Evolutionary conservation across 1,139 yeast species (phyloP).

Genomic region (Debaryomycetaceae sp.): DNA sequence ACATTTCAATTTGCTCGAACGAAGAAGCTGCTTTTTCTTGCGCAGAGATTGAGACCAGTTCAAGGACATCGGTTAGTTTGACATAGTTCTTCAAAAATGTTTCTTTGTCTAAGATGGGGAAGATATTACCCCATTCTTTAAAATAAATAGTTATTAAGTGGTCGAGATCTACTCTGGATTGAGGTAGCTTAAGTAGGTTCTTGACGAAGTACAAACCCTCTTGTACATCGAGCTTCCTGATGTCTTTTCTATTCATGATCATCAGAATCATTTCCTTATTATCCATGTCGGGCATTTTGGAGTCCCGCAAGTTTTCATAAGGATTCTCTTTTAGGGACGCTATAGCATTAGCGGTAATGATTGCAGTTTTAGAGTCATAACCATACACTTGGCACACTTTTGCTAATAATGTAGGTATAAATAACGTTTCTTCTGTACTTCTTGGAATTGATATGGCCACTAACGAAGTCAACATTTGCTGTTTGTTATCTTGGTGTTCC

Average conservation of each 20-base stretch:
- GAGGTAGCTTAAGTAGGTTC: conserved; percentile 48
- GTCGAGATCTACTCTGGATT: conserved; percentile 51
- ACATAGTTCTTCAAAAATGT: conserved; percentile 59
- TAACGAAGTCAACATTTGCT: conserved; percentile 55
- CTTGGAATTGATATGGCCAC: conserved; percentile 75
- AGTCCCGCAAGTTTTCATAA: conserved; percentile 10
- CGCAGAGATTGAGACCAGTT: conserved; percentile 14
- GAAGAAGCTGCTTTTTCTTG: conserved; percentile 9
- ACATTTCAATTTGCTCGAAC: conserved; percentile 46
- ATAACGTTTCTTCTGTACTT: conserved; percentile 72
- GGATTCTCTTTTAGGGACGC: conserved; percentile 59
- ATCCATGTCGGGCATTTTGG: conserved; percentile 8
- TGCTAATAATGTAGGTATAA: conserved; percentile 67
- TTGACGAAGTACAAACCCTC: conserved; percentile 46
- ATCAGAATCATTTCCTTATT: conserved; percentile 17
- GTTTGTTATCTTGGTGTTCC: conserved; percentile 36
- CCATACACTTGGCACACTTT: conserved; percentile 68
- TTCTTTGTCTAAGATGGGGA: conserved; percentile 68
- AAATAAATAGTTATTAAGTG: conserved; percentile 59
- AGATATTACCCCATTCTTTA: conserved; percentile 71
- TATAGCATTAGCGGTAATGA: conserved; percentile 63
- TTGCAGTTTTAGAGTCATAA: conserved; percentile 63
- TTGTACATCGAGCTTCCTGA: conserved; percentile 18
- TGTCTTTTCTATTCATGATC: conserved; percentile 30
- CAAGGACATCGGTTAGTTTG: conserved; percentile 42